Base-by-base conservation (phyloP, 805 yeast species). In the Candida dendrica region DNA sequence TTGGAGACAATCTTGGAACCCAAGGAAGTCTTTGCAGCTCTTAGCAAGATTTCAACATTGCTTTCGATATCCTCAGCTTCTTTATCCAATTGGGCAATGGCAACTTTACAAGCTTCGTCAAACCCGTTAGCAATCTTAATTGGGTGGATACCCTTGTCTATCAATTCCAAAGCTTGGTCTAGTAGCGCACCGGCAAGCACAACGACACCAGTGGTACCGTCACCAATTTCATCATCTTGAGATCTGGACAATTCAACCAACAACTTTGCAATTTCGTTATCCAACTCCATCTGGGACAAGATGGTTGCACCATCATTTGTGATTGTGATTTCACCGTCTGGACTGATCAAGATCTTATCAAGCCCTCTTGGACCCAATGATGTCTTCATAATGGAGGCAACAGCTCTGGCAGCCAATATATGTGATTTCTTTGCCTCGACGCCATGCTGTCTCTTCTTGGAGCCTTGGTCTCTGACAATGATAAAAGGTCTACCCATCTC, bases 261-360 rank as follows among this genome's bases (percentile, higher is more conserved):
- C 47, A 93, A 72, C 65, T 93, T 93, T 51, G 98, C 99, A 53
- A 93, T 89, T 66, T 93, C 95, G 63, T 85, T 90, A 52, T 89
- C 95, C 49, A 93, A 73, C 62, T 93, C 95, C 96, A 93, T 93
- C 61, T 89, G 96, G 8, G 95, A 75, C 53, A 93, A 68, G 56
- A 93, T 95, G 11, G 99, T 95, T 36, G 98, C 98, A 53, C 98
- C 98, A 61, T 93, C 99, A 61, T 93, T 93, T 39, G 99, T 93
- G 55, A 93, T 91, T 42, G 96, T 93, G 64, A 93, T 93, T 45
- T 93, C 98, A 17, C 98, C 98, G 61, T 95, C 98, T 26, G 93
- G 98, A 40, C 90, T 79, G 49, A 93, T 86, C 51, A 93, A 74
- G 56, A 93, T 93, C 70, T 93, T 93, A 65, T 93, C 99, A 56